These are phyloP conservation scores for Pseudotsuga menziesii DNA, from an alignment of 75 land plant species.

Conservation along the genomic window DNA sequence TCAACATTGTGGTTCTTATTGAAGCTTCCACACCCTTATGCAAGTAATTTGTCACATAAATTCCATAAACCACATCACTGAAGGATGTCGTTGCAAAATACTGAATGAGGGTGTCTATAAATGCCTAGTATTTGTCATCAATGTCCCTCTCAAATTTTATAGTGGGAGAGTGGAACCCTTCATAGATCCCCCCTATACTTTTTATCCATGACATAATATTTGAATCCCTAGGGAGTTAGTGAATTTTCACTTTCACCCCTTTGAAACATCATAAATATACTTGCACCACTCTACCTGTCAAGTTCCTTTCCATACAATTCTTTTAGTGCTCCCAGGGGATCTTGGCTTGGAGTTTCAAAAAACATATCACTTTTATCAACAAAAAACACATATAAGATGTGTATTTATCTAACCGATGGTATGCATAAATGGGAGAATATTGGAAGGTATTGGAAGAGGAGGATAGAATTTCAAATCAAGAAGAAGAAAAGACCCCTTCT, in stretches of 20 bases:
- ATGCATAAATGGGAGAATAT: slow-evolving; percentile 28
- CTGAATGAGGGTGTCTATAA: slow-evolving; percentile 72
- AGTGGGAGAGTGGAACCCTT: neutral
- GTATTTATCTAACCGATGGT: slow-evolving; percentile 70
- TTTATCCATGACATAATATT: neutral
- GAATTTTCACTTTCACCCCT: neutral
- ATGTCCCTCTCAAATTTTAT: slow-evolving; percentile 63
- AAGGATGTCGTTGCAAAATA: slow-evolving; percentile 78
- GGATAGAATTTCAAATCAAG: slow-evolving; percentile 64
- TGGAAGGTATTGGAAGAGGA: neutral
- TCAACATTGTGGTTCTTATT: slow-evolving; percentile 71
- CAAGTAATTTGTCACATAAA: slow-evolving; percentile 80
- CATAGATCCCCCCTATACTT: neutral
- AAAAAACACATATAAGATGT: slow-evolving; percentile 70
- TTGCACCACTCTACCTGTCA: slow-evolving; percentile 14
- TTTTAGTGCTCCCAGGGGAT: slow-evolving; percentile 55
- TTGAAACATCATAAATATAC: neutral
- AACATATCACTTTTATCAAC: slow-evolving; percentile 49
- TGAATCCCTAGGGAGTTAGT: neutral
- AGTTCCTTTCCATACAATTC: slow-evolving; percentile 46
- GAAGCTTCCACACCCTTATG: slow-evolving; percentile 48
- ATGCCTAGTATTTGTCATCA: slow-evolving; percentile 70
- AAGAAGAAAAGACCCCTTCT: slow-evolving; percentile 62
- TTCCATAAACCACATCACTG: slow-evolving; percentile 75
- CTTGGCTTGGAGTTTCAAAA: slow-evolving; percentile 53